These are phyloP conservation scores for Mucor piriformis DNA, from an alignment of 371 early-diverging fungal genomes.

Conservation along the genomic window DNA sequence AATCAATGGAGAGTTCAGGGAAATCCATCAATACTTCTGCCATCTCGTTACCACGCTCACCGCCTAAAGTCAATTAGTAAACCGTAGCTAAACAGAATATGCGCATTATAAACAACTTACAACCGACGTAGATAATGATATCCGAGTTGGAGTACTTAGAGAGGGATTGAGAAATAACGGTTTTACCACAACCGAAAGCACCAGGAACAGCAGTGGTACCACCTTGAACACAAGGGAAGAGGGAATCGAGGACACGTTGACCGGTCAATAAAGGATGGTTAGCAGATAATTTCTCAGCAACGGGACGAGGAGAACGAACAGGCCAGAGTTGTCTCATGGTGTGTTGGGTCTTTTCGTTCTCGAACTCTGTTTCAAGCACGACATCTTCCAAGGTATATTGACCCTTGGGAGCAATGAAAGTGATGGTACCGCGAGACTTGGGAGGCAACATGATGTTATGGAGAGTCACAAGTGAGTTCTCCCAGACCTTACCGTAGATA, in stretches of 20 bases:
- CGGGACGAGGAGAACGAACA: constrained; percentile 98
- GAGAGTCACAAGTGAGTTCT: constrained; percentile 93
- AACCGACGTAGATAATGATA: constrained; percentile 99
- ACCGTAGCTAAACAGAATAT: no score
- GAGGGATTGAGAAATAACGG: constrained; percentile 99
- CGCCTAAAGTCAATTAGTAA: constrained; percentile 52
- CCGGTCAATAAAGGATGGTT: constrained; percentile 98
- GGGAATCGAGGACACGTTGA: constrained; percentile 98
- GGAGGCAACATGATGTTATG: constrained; percentile 98
- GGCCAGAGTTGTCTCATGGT: constrained; percentile 99
- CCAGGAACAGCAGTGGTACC: constrained; percentile 99
- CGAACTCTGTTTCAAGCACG: constrained; percentile 95
- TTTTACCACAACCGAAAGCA: constrained; percentile 99
- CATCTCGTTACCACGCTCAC: constrained; percentile 99
- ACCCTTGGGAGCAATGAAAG: constrained; percentile 95
- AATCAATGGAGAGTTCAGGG: constrained; percentile 94
- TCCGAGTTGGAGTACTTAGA: constrained; percentile 99
- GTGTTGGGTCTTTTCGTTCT: constrained; percentile 84
- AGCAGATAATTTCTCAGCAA: constrained; percentile 95
- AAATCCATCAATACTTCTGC: constrained; percentile 99
- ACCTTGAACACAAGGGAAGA: constrained; percentile 99
- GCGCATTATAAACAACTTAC: constrained; percentile 47
- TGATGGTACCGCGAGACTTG: constrained; percentile 92
- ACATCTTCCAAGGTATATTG: constrained; percentile 94
- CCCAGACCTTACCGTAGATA: constrained; percentile 95